Evolutionary conservation across 768 basidiomycete species (phyloP), one percentile per base, ranked within the genome.

Genomic region (Naganishia kalamii): DNA sequence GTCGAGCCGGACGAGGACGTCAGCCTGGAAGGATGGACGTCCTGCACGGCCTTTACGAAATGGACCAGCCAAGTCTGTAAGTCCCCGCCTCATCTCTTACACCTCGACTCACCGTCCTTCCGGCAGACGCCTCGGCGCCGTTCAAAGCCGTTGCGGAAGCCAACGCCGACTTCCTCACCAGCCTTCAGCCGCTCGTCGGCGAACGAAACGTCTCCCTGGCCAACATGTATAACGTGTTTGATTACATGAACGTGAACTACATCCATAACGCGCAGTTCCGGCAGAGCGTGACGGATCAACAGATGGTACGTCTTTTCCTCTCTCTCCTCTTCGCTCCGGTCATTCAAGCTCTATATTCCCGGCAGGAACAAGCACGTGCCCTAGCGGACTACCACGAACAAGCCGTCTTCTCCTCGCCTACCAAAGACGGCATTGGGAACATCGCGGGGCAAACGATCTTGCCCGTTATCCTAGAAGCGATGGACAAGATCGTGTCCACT

Each of bases 361-460:
- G 8, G 21, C 74, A 88, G 67, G 85, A 88, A 69, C 88, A 88
- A 75, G 86, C 88, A 40, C 87, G 85, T 57, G 82, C 81, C 67
- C 83, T 86, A 67, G 90, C 89, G 19, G 81, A 92, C 81, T 88
- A 82, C 82, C 89, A 91, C 78, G 89, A 92, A 77, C 80, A 84
- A 66, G 85, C 84, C 19, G 75, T 91, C 70, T 92, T 92, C 81
- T 85, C 75, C 27, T 72, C 69, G 43, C n/a, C 85, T 3, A 84
- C 84, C 65, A 74, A 78, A 0, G 80, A 84, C 0, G 84, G 87
- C 59, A 83, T 92, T 73, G 88, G 87, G 17, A 91, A 91, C 81
- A 84, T 93, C 73, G 88, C 91, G 72, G 88, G 88, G 41, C 87
- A 88, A 69, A 88, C 89, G 41, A 80, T 90, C 67, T 80, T 92